Base-by-base conservation (phyloP, 176 grass and related monocot genomes). In the Olyra latifolia region DNA sequence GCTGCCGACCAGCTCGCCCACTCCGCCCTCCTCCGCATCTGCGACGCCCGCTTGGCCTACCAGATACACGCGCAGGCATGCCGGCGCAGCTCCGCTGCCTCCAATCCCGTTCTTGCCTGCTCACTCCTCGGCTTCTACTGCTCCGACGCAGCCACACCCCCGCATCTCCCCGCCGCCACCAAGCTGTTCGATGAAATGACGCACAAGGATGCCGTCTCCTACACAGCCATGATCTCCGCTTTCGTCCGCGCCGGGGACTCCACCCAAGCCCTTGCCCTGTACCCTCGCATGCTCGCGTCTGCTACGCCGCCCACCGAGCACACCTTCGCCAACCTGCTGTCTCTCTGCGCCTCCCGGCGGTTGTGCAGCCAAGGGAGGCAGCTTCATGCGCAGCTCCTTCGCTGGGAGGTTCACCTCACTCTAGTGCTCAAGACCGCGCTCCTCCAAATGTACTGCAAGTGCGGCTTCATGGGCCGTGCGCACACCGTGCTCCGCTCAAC, bases 361-460 rank as follows among this genome's bases (percentile, higher is more conserved):
- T 71, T 85, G 55, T 40, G 50, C 28, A 60, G 39, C 56, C 47
- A 77, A 2, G 91, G 89, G 23, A 62, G 28, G 62, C 75, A 83
- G 79, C 69, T 97, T 72, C 91, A 90, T 60, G 89, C 85, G 66
- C 95, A 97, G 81, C 81, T 94, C 68, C 61, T 91, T 59, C 84
- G 69, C 10, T 91, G 83, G 57, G 91, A 74, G 1, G 40, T 64
- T 12, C 64, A 91, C 48, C 79, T 94, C 29, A 88, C 88, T 71
- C 45, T 84, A 4, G 77, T 94, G 25, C 84, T 98, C 72, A 98
- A 98, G 88, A 98, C 92, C 15, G 69, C 83, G 14, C 79, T 98
- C 7, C 25, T 94, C 16, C 75, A 98, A 69, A 94, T 92, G 87
- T 91, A 94, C 82, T 90, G 71, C 27, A 87, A 79, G 69, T 94